phyloP scores from a whole-genome alignment of 805 yeast genomes.

The Lachancea waltii region DNA sequence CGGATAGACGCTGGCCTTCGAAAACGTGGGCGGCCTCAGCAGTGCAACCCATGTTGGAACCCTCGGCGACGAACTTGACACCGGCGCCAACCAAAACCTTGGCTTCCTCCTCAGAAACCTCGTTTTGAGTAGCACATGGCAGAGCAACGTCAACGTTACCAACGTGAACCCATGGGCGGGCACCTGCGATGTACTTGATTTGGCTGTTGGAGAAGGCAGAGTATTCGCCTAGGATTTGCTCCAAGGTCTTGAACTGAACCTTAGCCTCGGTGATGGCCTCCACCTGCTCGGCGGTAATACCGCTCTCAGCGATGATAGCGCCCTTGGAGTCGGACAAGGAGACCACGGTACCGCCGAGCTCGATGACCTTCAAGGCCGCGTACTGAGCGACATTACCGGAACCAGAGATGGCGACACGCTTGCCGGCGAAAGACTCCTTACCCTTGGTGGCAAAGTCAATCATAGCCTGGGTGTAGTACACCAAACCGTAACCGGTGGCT shows the following conservation, averaged over 20 bases:
- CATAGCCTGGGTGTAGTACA: conserved; percentile 96
- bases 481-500: conserved; percentile 98
- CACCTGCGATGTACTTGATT: conserved; percentile 83
- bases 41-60: conserved; percentile 99
- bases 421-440: conserved; percentile 84
- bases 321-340: conserved; percentile 96
- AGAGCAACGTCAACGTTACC: conserved; percentile 92
- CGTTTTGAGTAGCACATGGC: conserved; percentile 98
- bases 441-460: conserved; percentile 87
- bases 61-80: conserved; percentile 91
- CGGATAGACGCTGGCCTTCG: conserved; percentile 65
- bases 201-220: conserved; percentile 50
- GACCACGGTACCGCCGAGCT: conserved; percentile 92
- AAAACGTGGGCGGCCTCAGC: conserved; percentile 93
- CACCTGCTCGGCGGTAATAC: conserved; percentile 81
- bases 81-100: conserved; percentile 89
- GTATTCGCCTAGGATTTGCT: conserved; percentile 53
- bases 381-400: conserved; percentile 99
- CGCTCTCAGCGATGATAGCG: conserved; percentile 66
- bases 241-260: conserved; percentile 68
- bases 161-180: conserved; percentile 92
- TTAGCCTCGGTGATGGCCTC: conserved; percentile 70
- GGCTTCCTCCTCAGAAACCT: conserved; percentile 95
- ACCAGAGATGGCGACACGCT: conserved; percentile 94
- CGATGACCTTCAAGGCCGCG: conserved; percentile 96